Base-by-base conservation (phyloP, 441 rosid genomes). In the Eruca vesicaria region DNA sequence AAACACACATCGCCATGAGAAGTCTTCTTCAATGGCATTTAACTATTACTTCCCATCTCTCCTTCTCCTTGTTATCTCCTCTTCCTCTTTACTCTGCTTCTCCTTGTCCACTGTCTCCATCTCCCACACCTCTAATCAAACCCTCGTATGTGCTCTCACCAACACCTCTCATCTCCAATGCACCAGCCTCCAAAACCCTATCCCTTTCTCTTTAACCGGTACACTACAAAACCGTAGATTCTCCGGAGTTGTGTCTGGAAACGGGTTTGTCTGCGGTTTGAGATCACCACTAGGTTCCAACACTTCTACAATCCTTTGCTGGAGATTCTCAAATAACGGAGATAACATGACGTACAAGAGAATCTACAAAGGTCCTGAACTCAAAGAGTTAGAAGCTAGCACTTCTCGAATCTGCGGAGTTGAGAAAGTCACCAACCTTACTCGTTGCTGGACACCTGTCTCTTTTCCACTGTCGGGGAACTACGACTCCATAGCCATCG, bases 221-320 rank as follows among this genome's bases (percentile, higher is more conserved):
- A 66, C 45, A 20, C 41, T 23, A 61, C 59, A 71, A 2, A 68
- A 48, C 20, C 31, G 20, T 61, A 63, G 81, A 1, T 81, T 86
- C 68, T 71, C 89, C 3, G 88, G 86, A 1, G 15, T 88, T 12
- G 90, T 86, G 11, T 83, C 86, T 2, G 90, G 91, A 23, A 78
- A 86, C 12, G 89, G 91, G 2, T 88, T 87, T 53, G 15, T 90
- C 0, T 88, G 90, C 18, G 86, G 77, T 11, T 58, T 90, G 52
- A 71, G 26, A 19, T n/a, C 80, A 1, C 66, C 59, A 4, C 2
- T 74, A 23, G 29, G 57, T 62, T 52, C 80, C 1, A 36, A 82
- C 15, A 14, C 12, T 66, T 88, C 91, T 1, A 45, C 10, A 8
- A 8, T 90, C 16, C 28, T 65, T 56, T 84, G 91, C 55, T 87